phyloP scores from a whole-genome alignment of 495 filamentous ascomycete genomes.

The Penicillium manginii region DNA sequence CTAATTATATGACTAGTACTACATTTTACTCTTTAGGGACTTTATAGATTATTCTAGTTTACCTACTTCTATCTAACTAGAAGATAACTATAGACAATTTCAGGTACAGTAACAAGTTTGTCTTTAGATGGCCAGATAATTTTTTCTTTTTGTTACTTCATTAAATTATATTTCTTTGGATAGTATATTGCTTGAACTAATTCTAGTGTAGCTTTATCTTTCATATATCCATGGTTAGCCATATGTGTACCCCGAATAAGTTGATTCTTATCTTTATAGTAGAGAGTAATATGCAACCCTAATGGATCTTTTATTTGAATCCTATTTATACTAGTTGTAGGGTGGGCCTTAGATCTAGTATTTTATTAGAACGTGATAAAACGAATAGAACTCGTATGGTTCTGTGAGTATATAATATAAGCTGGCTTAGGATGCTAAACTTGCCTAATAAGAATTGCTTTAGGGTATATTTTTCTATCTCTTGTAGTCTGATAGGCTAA shows the following conservation, averaged over 20 bases:
- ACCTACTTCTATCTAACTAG: not conserved
- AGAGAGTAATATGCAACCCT: conserved; percentile 14
- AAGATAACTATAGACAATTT: conserved; percentile 9
- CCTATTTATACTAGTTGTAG: conserved; percentile 20
- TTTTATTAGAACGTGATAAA: too few relatives aligned
- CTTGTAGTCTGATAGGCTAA: conserved; percentile 17
- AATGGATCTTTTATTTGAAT: conserved; percentile 11
- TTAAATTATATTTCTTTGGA: conserved; percentile 4
- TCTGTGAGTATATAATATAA: too few relatives aligned
- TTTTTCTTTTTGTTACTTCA: not conserved
- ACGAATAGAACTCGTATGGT: too few relatives aligned
- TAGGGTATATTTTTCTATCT: conserved; percentile 17
- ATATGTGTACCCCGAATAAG: conserved; percentile 9
- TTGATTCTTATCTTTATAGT: conserved; percentile 16
- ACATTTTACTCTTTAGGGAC: too few relatives aligned
- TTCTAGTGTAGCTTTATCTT: not conserved
- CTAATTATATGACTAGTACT: too few relatives aligned
- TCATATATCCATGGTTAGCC: conserved; percentile 8
- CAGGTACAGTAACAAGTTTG: conserved; percentile 7
- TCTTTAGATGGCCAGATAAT: conserved; percentile 5
- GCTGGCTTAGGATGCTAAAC: not conserved
- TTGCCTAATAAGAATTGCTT: conserved; percentile 14
- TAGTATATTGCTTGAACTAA: conserved; percentile 7
- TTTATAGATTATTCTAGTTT: too few relatives aligned
- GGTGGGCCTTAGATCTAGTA: conserved; percentile 16